Evolutionary conservation across 2,329 filamentous ascomycete genomes (phyloP).

Genomic region (Pseudocercospora fijiensis): DNA sequence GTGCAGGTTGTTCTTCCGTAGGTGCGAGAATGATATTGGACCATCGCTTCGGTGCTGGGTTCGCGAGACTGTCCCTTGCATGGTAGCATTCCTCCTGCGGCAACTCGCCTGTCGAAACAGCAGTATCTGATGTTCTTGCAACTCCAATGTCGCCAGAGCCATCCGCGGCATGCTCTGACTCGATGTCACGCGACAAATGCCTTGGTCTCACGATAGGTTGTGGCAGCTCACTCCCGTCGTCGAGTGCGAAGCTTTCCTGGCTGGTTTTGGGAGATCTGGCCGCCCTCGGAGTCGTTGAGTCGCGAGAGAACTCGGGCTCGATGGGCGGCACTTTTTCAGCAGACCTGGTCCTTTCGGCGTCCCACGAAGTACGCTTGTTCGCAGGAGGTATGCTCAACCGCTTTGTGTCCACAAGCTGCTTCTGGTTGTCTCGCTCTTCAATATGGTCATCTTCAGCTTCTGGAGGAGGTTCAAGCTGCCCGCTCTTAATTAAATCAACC

Average conservation of each 20-base stretch:
- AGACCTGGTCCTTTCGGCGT: background rate
- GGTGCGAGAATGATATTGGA: conserved; percentile 22
- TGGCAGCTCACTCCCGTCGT: conserved; percentile 9
- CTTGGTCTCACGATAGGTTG: conserved; percentile 5
- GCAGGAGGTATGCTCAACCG: conserved; percentile 18
- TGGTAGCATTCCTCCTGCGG: conserved; percentile 16
- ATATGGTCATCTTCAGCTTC: conserved; percentile 2
- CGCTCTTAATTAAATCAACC: conserved; percentile 7
- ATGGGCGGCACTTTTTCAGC: conserved; percentile 11
- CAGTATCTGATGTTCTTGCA: conserved; percentile 44
- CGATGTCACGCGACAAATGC: conserved; percentile 10
- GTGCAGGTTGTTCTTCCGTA: conserved; percentile 9
- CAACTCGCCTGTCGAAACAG: conserved; percentile 16
- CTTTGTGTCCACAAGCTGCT: conserved; percentile 19
- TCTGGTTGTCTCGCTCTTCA: conserved; percentile 23
- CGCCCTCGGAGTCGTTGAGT: background rate
- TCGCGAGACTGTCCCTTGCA: conserved; percentile 26
- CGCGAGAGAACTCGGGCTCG: conserved; percentile 12
- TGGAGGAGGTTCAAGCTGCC: conserved; percentile 2
- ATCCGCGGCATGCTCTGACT: conserved; percentile 10
- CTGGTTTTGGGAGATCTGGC: conserved; percentile 8
- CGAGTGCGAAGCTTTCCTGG: conserved; percentile 16
- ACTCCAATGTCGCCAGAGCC: conserved; percentile 40
- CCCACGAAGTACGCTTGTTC: conserved; percentile 12
- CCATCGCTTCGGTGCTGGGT: conserved; percentile 16